phyloP scores from a whole-genome alignment of 2,329 filamentous ascomycete genomes.

The Sporothrix variecibatus region DNA sequence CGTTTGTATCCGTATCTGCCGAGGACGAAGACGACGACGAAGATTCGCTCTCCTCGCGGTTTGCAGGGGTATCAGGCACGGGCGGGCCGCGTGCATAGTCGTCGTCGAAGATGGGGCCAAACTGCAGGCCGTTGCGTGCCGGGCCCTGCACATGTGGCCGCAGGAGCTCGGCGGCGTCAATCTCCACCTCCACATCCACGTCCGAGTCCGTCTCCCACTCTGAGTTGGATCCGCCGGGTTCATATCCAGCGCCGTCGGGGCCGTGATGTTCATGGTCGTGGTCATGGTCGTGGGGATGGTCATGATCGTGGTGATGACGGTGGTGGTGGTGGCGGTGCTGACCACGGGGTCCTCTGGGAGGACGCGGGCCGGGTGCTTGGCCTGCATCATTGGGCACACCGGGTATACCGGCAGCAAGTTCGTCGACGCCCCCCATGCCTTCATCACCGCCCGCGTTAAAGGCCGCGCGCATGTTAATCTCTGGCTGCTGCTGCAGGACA shows the following conservation, averaged over 20 bases:
- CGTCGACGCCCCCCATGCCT: background rate
- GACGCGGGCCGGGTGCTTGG: background rate
- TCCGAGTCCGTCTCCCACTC: conserved; percentile 24
- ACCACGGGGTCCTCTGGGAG: background rate
- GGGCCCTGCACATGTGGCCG: background rate
- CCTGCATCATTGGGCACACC: background rate
- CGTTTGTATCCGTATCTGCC: background rate
- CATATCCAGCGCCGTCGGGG: background rate
- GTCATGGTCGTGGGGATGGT: background rate
- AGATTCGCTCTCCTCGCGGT: background rate
- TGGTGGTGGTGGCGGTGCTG: conserved; percentile 1
- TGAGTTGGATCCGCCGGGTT: conserved; percentile 8
- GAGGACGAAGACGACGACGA: conserved; percentile 3
- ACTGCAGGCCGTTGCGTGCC: background rate
- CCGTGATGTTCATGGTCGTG: background rate
- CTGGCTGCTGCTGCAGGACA: conserved; percentile 95
- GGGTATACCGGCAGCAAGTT: background rate
- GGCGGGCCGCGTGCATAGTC: background rate
- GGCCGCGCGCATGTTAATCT: conserved; percentile 76
- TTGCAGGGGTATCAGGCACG: background rate
- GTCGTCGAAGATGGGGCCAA: background rate
- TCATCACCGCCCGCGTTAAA: conserved; percentile 47
- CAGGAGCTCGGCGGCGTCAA: background rate
- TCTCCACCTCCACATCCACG: background rate
- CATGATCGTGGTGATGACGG: background rate